Evolutionary conservation across 371 early-diverging fungal species (phyloP), one percentile per base, ranked within the genome.

Genomic region (Batkoa obscura): DNA sequence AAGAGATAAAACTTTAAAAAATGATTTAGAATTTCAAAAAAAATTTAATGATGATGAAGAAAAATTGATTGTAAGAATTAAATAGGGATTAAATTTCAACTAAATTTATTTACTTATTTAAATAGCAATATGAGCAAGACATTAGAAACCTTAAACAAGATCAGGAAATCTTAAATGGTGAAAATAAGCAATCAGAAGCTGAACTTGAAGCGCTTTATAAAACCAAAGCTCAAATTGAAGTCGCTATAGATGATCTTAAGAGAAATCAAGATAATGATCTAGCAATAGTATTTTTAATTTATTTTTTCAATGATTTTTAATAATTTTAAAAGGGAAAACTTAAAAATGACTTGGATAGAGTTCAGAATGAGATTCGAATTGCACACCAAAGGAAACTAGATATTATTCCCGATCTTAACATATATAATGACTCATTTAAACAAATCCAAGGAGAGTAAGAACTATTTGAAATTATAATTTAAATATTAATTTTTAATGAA

Each of bases 161-260:
- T 1, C 59, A 75, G 23, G 70, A 72, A 31, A 52, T 76, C 15
- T 55, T 73, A 6, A 72, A 65, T 41, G 58, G 67, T 2, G 82
- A 81, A 57, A 78, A 76, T 59, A 61, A 64, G n/a, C 75, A 78
- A 51, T 58, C 76, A 36, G 68, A 69, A 47, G 71, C 73, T 13
- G 82, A 81, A 35, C 58, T 68, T 39, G 73, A 78, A 35, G 63
- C 72, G 1, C 58, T 70, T 58, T 69, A 76, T 64, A 76, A 75
- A 51, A 60, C 52, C 43, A 68, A 72, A 56, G 76, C 79, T 9
- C 73, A 75, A 57, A 64, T 77, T 42, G 78, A 79, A 57, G 62
- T 79, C 6, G 50, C 65, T 13, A 64, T 78, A 55, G 72, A 68
- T 38, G 80, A 79, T 50, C 58, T 78, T 8, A 74, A 76, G 51